Evolutionary conservation across 306 rosid species (phyloP), one percentile per base, ranked within the genome.

Genomic region (Quercus berberidifolia): DNA sequence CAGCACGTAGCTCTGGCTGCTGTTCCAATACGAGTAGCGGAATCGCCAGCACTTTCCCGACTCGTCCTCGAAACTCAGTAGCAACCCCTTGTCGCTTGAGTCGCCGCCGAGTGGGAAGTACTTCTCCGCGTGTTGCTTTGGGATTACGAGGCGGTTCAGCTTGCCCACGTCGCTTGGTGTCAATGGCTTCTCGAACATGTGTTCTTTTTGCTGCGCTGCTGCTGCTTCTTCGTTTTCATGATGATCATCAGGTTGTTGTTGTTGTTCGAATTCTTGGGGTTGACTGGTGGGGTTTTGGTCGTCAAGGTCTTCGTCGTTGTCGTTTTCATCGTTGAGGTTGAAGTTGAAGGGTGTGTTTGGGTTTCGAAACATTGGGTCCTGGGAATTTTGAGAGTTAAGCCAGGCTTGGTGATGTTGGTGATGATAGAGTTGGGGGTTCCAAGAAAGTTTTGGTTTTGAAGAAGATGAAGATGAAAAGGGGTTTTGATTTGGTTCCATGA

Each of bases 1-100:
- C 10, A 95, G 62, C 0, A 95, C 99, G 55, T 95, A 95, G 88
- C 99, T 95, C 81, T 95, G 99, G 78, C 99, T 95, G 21, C 98
- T 92, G 77, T 95, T 95, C 99, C 99, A 95, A 65, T 95, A 95
- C 0, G 99, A 95, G 89, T 95, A 95, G 23, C 99, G 96, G 80
- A 95, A 95, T 17, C 98, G 77, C 99, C 99, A 95, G 23, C 87
- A 79, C 92, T 95, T 95, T 0, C 97, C 98, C 0, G 84, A 87
- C 89, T 95, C 99, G 73, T 95, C 99, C 85, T 92, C 98, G 87
- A 95, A 95, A 79, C 92, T 91, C 76, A 95, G 96, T 0, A 93
- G 59, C 57, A 93, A 55, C 0, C 98, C 98, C 71, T 88, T 91
- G 71, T 90, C 97, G 9, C 25, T 76, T 46, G 87, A 80, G 26